Base-by-base conservation (phyloP, 305 asterid genomes). In the Plantago coronopus region DNA sequence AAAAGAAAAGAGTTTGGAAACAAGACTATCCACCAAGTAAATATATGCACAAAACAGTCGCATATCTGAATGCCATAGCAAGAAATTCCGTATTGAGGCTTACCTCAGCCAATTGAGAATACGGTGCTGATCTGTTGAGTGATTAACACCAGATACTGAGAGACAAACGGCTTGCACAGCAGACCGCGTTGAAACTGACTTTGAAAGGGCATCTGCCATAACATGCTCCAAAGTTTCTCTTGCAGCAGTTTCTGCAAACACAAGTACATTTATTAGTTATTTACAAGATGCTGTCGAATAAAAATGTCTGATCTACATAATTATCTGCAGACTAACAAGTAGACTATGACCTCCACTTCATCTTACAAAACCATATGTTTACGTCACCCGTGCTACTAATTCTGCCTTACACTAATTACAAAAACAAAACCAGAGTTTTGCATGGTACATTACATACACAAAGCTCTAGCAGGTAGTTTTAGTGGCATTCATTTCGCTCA, bases 121-220 rank as follows among this genome's bases (percentile, higher is more conserved):
- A 21, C 96, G 78, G 60, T 75, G 77, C 80, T 85, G 84, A 62
- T 88, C 96, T 23, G 82, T 79, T 19, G 82, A 85, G 70, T 88
- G 96, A 68, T 88, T 77, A 69, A 88, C 96, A 48, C 96, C 95
- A 40, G 95, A 74, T 27, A 84, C 95, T n/a, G 96, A 87, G 72
- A 88, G 89, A 71, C 96, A 88, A 72, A 88, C 96, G 47, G 93
- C 96, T 63, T 76, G 84, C 27, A 85, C 96, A 59, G 81, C 70
- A 63, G 81, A 76, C 46, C 95, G 89, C 45, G 96, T 77, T 22
- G 85, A 76, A 61, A 76, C 77, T 53, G 95, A 79, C 73, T 72
- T 82, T 59, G 78, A 77, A 66, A 88, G 95, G 59, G 91, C 95
- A 70, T 85, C 88, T 19, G 93, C 96, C 96, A 88, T 88, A 38